A percentile compares a stretch with the other conserved stretches of the same genome.
phyloP scores from a whole-genome alignment of 148 eudicot genomes.

The Amaranthus hypochondriacus region DNA sequence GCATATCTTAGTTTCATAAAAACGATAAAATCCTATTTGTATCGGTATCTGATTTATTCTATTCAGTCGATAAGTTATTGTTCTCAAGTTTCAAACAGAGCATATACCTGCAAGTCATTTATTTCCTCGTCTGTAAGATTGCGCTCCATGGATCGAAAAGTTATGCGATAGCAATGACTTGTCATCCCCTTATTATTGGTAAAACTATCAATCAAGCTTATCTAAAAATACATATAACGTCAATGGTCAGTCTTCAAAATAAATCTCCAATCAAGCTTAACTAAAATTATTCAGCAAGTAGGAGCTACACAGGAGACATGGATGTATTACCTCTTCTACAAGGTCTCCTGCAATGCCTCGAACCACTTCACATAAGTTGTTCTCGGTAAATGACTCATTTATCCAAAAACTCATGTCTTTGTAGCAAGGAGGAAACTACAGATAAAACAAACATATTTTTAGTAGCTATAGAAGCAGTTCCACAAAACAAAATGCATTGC shows the following conservation, averaged over 20 bases:
- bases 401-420: slow-evolving; percentile 98
- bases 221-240: slow-evolving; percentile 34
- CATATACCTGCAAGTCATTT: slow-evolving; percentile 77
- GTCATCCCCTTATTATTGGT: slow-evolving; percentile 94
- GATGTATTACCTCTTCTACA: slow-evolving; percentile 72
- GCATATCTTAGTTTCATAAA: too few relatives aligned
- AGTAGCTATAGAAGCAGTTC: background rate
- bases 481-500: background rate
- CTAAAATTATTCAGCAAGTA: background rate
- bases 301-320: background rate
- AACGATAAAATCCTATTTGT: too few relatives aligned
- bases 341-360: slow-evolving; percentile 94
- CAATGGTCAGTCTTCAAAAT: background rate
- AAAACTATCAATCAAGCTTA: slow-evolving; percentile 70
- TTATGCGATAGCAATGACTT: slow-evolving; percentile 88
- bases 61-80: too few relatives aligned
- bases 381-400: slow-evolving; percentile 82
- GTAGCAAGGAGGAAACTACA: slow-evolving; percentile 93
- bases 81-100: background rate
- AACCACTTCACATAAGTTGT: slow-evolving; percentile 91
- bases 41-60: too few relatives aligned
- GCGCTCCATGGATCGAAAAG: slow-evolving; percentile 94
- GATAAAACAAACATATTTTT: background rate
- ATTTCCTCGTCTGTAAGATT: slow-evolving; percentile 92
- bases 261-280: too few relatives aligned